Base-by-base conservation (phyloP, 1,284 basidiomycete genomes). In the Ustilago tritici region DNA sequence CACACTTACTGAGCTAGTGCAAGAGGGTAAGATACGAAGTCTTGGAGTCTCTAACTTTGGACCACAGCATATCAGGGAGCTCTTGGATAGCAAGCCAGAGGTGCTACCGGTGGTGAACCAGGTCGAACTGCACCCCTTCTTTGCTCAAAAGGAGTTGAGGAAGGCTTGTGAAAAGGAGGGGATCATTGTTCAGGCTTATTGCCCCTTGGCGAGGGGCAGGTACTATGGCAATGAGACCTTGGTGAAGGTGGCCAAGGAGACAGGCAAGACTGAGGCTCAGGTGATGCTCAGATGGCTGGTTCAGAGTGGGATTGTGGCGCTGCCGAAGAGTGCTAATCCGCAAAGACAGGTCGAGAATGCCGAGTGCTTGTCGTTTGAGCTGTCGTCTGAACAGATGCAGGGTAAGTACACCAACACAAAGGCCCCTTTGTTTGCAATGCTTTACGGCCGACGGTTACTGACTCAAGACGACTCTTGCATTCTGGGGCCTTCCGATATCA, bases 151-250 rank as follows among this genome's bases (percentile, higher is more conserved):
- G 86, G 89, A 91, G 63, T 89, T 95, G 55, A 80, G 92, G 65
- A 86, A 88, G n/a, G 94, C 90, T 87, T 89, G 92, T 83, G 89
- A 90, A 79, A 88, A 88, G 36, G 90, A 93, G 83, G 88, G 88
- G 32, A 95, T 95, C 80, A 87, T 91, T 34, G 88, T 92, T 0
- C 89, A 94, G 86, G 93, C 93, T 0, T 95, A 94, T 87, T 94
- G 92, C 11, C 94, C 94, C 4, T 90, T 95, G 34, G 93, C 93
- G 9, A 92, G 92, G 14, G 90, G 91, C 8, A 89, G 91, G 80
- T 91, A 78, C 41, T 69, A 72, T n/a, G 65, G 76, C 19, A 61
- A 70, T 12, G 34, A 58, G 34, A 75, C 82, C 66, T 70, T 78
- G 32, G 60, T 80, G 54, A 65, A 59, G 12, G 65, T 78, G 38